These are phyloP conservation scores for Malus domestica DNA, from an alignment of 306 rosid species.

Conservation along the genomic window DNA sequence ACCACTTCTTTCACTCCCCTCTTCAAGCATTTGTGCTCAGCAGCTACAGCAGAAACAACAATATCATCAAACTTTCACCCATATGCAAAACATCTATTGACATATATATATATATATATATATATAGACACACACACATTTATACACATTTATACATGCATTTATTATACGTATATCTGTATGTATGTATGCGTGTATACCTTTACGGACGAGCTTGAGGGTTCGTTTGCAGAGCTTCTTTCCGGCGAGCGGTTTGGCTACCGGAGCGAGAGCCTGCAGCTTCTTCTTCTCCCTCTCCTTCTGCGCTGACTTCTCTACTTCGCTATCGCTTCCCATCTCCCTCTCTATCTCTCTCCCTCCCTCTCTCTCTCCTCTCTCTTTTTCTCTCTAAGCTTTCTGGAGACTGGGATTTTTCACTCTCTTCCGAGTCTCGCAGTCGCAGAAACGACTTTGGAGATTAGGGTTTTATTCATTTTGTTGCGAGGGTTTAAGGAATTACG, in stretches of 20 bases:
- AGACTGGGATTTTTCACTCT: not conserved
- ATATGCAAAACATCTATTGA: not conserved
- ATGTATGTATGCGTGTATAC: conserved; percentile 22
- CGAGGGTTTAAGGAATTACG: conserved; percentile 3
- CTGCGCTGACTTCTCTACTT: conserved; percentile 54
- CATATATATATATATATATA: too few species aligned
- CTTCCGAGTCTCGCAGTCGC: not conserved
- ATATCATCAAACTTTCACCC: not conserved
- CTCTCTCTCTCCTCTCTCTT: not conserved
- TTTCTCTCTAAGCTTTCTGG: not conserved
- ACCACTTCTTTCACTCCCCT: conserved; percentile 97
- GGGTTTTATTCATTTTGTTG: not conserved
- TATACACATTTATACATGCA: not conserved
- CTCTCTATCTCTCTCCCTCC: not conserved
- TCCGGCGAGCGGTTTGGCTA: conserved; percentile 93
- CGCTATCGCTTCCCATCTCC: conserved; percentile 80
- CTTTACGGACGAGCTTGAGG: conserved; percentile 82
- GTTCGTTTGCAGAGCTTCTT: conserved; percentile 86
- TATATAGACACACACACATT: too few species aligned
- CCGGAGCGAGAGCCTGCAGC: conserved; percentile 61
- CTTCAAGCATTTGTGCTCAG: conserved; percentile 81
- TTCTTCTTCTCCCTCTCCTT: conserved; percentile 84
- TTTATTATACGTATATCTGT: too few species aligned
- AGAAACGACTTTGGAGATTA: not conserved
- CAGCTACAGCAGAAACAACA: conserved; percentile 33